Base-by-base conservation (phyloP, 768 basidiomycete genomes). In the Mycena chlorophos region DNA sequence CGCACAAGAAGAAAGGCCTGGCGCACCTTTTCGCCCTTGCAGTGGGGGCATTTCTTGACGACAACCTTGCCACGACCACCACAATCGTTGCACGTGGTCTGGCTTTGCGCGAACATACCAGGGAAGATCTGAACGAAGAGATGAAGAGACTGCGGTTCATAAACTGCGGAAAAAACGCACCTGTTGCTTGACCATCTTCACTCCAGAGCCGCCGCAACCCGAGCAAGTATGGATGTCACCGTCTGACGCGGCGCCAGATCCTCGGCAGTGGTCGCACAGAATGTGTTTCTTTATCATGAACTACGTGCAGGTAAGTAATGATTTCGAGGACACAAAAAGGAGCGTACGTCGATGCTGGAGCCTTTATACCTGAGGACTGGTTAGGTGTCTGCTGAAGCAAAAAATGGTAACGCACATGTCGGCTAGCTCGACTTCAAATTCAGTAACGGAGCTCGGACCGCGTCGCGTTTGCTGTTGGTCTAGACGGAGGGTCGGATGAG, bases 261-360 rank as follows among this genome's bases (percentile, higher is more conserved):
- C 97, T 66, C 94, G 87, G 73, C 97, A 99, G 68, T 97, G 91
- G 70, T 98, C 94, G 66, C 97, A 99, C 17, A 99, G 86, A 30
- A 96, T 84, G 51, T 86, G 85, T 68, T 96, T 95, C 70, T 87
- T 89, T 68, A 98, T 80, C 76, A 90, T 88, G 72, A 99, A 96
- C 94, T 98, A 62, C 13, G 55, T 2, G 49, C 43, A 25, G 63
- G 31, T 71, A 22, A 20, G 25, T 28, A 20, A 37, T n/a, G 26
- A n/a, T 14, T 30, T 53, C 1, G 27, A 43, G 56, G 40, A 14
- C 19, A 16, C 25, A 38, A 69, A 80, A 47, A n/a, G 12, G 49
- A 80, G 65, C 75, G 26, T 64, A 80, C 95, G 69, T 97, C 96
- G 63, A 96, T 86, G 60, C 80, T 89, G 12, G 87, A 82, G 17